Conservation (phyloP, 768 basidiomycete genomes). For the Rhodotorula sphaerocarpa region DNA sequence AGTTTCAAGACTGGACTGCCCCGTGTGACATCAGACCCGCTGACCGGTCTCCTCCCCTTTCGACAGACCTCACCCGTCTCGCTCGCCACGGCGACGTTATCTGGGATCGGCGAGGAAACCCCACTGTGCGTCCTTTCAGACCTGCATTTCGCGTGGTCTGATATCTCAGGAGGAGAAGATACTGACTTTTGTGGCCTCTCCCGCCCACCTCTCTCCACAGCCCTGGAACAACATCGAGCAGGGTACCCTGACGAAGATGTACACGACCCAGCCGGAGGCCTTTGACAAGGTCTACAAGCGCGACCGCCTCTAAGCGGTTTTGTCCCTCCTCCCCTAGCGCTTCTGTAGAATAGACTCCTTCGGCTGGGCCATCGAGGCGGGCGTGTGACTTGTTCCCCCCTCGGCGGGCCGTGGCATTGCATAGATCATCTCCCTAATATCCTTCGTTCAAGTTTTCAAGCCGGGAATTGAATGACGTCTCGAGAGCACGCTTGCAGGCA, state of each 20-base stretch:
- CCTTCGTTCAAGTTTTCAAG: no score
- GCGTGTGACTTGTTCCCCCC: no score
- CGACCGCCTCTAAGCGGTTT: constrained; percentile 7
- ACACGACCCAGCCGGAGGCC: constrained; percentile 26
- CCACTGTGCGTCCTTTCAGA: not conserved
- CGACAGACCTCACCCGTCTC: constrained; percentile 30
- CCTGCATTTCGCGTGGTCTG: no score
- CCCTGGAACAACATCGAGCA: constrained; percentile 38
- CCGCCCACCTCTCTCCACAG: constrained; percentile 3
- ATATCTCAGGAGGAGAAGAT: no score
- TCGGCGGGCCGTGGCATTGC: no score
- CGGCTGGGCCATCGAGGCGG: not conserved
- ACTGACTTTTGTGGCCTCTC: no score
- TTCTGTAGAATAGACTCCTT: not conserved
- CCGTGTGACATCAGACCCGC: not conserved
- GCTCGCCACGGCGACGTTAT: constrained; percentile 26
- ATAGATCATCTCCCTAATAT: no score
- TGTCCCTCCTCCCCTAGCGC: not conserved
- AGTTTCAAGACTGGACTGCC: not conserved
- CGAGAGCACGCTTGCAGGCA: no score
- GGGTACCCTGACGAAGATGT: constrained; percentile 36
- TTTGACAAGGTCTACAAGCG: constrained; percentile 15
- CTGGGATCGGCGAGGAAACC: not conserved
- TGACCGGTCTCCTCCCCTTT: not conserved
- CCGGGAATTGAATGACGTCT: no score